A percentile compares a stretch with the other conserved stretches of the same genome.
phyloP scores from a whole-genome alignment of 2,329 filamentous ascomycete species.

The Chrysosporium queenslandicum region DNA sequence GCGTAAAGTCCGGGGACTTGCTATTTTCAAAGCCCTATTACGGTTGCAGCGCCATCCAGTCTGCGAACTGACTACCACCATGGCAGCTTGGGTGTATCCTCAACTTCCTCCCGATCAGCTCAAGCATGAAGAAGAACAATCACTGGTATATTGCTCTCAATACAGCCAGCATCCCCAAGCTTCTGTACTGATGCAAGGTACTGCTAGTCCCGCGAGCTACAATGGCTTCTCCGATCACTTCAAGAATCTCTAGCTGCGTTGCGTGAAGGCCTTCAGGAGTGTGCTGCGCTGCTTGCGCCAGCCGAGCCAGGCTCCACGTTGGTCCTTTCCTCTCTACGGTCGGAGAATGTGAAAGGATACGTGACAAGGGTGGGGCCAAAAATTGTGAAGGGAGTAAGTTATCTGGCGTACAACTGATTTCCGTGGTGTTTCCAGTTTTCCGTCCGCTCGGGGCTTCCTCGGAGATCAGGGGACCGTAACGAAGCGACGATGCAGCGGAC shows the following conservation, averaged over 20 bases:
- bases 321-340: slow-evolving; percentile 74
- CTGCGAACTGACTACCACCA: slow-evolving; percentile 21
- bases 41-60: not conserved
- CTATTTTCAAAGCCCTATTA: not conserved
- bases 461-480: not conserved
- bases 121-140: slow-evolving; percentile 43
- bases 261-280: slow-evolving; percentile 71
- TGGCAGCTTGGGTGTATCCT: slow-evolving; percentile 55
- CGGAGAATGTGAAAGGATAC: slow-evolving; percentile 84
- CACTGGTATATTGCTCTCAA: slow-evolving; percentile 35
- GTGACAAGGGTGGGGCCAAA: slow-evolving; percentile 83
- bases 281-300: slow-evolving; percentile 74
- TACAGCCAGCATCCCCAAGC: not conserved
- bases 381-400: slow-evolving; percentile 75
- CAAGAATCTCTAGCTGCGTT: slow-evolving; percentile 52
- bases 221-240: slow-evolving; percentile 53
- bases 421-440: not conserved
- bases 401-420: not conserved
- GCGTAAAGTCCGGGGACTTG: not conserved
- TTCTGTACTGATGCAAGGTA: not conserved
- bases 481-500: not conserved
- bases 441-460: not conserved
- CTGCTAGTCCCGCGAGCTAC: slow-evolving; percentile 46
- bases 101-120: slow-evolving; percentile 44
- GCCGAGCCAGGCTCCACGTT: slow-evolving; percentile 78